A percentile compares a stretch with the other conserved stretches of the same genome.
phyloP scores from a whole-genome alignment of 176 grass and related monocot species.

The Bothriochloa decipiens region DNA sequence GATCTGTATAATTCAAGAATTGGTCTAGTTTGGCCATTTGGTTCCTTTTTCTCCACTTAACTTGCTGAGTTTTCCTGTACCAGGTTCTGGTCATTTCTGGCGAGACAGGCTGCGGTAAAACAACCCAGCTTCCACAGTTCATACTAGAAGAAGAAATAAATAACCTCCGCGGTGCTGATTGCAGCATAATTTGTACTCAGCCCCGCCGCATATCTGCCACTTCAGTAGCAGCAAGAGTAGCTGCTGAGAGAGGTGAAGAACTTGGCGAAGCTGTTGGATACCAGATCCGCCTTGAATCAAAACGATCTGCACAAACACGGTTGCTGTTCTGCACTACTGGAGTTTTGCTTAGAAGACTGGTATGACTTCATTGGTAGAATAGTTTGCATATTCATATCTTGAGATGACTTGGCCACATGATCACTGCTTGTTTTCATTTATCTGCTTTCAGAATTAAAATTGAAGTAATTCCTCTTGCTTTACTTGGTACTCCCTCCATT shows the following conservation, averaged over 20 bases:
- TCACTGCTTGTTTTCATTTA: slow-evolving; percentile 34
- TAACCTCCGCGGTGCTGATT: slow-evolving; percentile 71
- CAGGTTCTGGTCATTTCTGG: slow-evolving; percentile 98
- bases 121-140: slow-evolving; percentile 95
- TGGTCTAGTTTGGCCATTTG: neutral
- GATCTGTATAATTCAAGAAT: slow-evolving; percentile 16
- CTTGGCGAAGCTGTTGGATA: slow-evolving; percentile 92
- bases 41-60: neutral
- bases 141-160: slow-evolving; percentile 93
- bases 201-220: slow-evolving; percentile 96
- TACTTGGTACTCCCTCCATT: slow-evolving; percentile 10
- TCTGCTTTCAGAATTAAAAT: neutral
- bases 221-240: slow-evolving; percentile 86
- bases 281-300: slow-evolving; percentile 91
- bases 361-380: slow-evolving; percentile 46
- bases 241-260: slow-evolving; percentile 87
- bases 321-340: slow-evolving; percentile 96
- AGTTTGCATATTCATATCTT: slow-evolving; percentile 33
- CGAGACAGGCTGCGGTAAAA: slow-evolving; percentile 96
- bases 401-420: neutral
- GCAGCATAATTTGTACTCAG: slow-evolving; percentile 96
- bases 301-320: slow-evolving; percentile 74
- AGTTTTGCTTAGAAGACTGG: slow-evolving; percentile 87
- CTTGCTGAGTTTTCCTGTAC: slow-evolving; percentile 31
- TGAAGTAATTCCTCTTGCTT: slow-evolving; percentile 5